These are phyloP conservation scores for Eurotiales sp. DNA, from an alignment of 2,329 filamentous ascomycete species.

Conservation along the genomic window DNA sequence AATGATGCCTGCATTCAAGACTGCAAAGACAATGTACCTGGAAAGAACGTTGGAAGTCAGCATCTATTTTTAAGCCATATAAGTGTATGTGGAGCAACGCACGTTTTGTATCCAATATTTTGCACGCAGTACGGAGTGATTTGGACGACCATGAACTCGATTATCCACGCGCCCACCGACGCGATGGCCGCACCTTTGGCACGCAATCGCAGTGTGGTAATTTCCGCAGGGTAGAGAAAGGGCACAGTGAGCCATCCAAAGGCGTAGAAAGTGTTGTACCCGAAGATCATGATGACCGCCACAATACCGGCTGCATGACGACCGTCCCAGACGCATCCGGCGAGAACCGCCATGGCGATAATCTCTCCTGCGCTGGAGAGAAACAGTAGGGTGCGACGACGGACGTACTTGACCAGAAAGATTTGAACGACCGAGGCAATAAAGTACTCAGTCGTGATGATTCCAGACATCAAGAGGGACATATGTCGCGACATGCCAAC, in stretches of 20 bases:
- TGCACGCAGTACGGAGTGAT: conserved; percentile 20
- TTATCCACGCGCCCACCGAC: conserved; percentile 29
- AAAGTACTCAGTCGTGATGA: conserved; percentile 5
- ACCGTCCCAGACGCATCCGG: conserved; percentile 1
- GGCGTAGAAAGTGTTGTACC: conserved; percentile 8
- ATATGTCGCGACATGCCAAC: conserved; percentile 16
- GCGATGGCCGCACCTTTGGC: neutral
- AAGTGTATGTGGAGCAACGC: conserved; percentile 16
- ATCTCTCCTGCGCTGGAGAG: conserved; percentile 16
- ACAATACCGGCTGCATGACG: conserved; percentile 6
- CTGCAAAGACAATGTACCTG: conserved; percentile 26
- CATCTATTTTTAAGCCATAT: neutral
- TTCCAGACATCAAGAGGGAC: conserved; percentile 8
- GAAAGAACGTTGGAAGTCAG: neutral
- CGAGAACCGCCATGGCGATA: conserved; percentile 19
- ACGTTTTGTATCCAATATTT: conserved; percentile 24
- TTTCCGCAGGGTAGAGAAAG: neutral
- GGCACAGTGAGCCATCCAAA: conserved; percentile 5
- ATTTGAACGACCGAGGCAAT: conserved; percentile 15
- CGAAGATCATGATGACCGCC: conserved; percentile 2
- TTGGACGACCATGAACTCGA: conserved; percentile 18
- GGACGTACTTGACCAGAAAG: conserved; percentile 18
- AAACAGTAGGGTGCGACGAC: conserved; percentile 18
- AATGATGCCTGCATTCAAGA: conserved; percentile 18
- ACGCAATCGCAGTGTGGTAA: neutral